Evolutionary conservation across 768 basidiomycete genomes (phyloP).

Genomic region (Phlebiopsis gigantea): DNA sequence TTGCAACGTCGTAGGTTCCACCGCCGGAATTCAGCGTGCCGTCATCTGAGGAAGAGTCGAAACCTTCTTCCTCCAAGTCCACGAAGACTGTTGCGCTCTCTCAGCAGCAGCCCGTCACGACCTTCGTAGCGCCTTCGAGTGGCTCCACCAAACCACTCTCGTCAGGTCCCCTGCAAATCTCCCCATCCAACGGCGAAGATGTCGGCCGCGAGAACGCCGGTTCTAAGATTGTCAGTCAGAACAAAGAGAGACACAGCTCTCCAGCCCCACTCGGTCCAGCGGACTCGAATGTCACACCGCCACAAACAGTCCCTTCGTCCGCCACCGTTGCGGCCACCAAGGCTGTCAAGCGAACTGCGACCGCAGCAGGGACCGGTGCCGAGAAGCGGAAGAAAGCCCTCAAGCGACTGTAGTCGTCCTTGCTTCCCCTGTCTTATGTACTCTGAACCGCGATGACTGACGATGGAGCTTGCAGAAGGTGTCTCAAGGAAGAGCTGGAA

Average conservation of each 20-base stretch:
- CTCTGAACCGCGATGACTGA: not conserved
- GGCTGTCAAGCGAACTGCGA: conserved; percentile 64
- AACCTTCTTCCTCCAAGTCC: conserved; percentile 24
- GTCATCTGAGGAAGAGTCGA: conserved; percentile 66
- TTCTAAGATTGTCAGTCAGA: conserved; percentile 10
- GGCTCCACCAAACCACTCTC: conserved; percentile 31
- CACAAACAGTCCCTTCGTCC: conserved; percentile 23
- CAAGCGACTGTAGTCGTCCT: conserved; percentile 53
- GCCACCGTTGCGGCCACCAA: conserved; percentile 39
- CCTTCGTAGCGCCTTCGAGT: conserved; percentile 29
- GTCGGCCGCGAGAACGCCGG: not conserved
- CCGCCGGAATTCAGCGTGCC: conserved; percentile 22
- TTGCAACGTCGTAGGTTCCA: not conserved
- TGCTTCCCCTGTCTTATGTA: too few species aligned
- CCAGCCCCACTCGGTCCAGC: conserved; percentile 69
- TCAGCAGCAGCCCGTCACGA: conserved; percentile 26
- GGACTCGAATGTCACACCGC: conserved; percentile 53
- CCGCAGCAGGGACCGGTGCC: conserved; percentile 43
- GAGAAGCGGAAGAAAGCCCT: conserved; percentile 90
- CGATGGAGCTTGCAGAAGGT: too few species aligned
- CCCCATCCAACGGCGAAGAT: conserved; percentile 30
- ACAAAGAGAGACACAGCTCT: conserved; percentile 60
- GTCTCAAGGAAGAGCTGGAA: not conserved
- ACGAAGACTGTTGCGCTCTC: conserved; percentile 2
- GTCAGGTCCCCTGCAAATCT: conserved; percentile 27